A percentile compares a stretch with the other conserved stretches of the same genome.
Evolutionary conservation across 176 grass and related monocot genomes (phyloP).

Genomic region (Pontederia paniculata): DNA sequence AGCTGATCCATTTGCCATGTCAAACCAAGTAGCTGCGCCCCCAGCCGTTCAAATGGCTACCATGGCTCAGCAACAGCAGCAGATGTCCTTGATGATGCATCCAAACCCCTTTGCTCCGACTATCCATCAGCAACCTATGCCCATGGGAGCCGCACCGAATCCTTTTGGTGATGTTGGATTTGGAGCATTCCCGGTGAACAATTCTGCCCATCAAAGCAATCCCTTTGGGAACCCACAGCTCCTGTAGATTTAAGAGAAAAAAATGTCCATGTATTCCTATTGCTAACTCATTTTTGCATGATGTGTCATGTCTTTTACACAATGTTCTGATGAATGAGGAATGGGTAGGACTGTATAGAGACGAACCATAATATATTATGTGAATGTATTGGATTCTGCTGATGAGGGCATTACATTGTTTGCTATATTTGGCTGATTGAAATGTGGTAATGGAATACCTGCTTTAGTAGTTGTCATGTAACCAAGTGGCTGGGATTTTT

Average conservation of each 20-base stretch:
- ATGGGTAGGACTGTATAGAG: background rate
- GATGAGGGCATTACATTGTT: too few relatives aligned
- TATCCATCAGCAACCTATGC: background rate
- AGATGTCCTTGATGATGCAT: constrained; percentile 31
- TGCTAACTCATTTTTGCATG: background rate
- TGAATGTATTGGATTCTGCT: too few relatives aligned
- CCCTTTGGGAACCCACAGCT: background rate
- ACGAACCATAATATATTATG: background rate
- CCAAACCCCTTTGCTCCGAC: constrained; percentile 36
- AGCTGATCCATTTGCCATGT: constrained; percentile 56
- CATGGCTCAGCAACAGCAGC: constrained; percentile 72
- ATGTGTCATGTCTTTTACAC: background rate
- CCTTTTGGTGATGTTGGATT: constrained; percentile 5
- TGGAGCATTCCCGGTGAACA: background rate
- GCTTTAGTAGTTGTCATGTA: too few relatives aligned
- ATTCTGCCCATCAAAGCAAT: constrained; percentile 3
- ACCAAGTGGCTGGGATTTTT: too few relatives aligned
- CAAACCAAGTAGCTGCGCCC: constrained; percentile 47
- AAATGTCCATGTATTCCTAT: background rate
- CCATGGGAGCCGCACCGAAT: background rate
- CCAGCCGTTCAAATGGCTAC: constrained; percentile 88
- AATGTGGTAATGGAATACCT: too few relatives aligned
- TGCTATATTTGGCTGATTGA: too few relatives aligned
- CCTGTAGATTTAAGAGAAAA: background rate
- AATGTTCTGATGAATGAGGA: background rate